Base-by-base conservation (phyloP, 495 filamentous ascomycete species). In the Penicillium cosmopolitanum region DNA sequence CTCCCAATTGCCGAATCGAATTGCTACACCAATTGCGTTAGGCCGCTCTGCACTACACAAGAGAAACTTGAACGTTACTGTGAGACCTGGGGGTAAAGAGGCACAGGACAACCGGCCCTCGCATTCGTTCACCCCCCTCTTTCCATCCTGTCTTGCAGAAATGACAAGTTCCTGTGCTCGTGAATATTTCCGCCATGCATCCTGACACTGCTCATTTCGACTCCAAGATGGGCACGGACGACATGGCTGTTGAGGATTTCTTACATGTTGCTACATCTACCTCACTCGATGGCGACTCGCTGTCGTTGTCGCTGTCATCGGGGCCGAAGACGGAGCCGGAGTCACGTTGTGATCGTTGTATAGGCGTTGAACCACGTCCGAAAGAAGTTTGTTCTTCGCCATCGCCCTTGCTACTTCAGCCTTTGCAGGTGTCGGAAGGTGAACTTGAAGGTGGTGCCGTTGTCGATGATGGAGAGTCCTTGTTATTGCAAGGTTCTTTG, bases 31-130 rank as follows among this genome's bases (percentile, higher is more conserved):
- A 36, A 53, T 59, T 43, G 51, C 23, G 10, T 54, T 47, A 18
- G 18, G 58, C 50, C 53, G 21, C 25, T 36, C 50, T 38, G 35
- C 53, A 38, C 33, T 55, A 56, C 53, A 65, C 56, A 59, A 46
- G 34, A 38, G 46, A 23, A 52, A 58, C 55, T 31, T 8, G 28
- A 31, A 31, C 6, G 16, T 56, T 54, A 52, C 40, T 33, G 52
- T 53, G 38, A 52, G 21, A 61, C 54, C 28, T 8, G 28, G 28
- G 28, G 28, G 28, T 31, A 31, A 31, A 31, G 28, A 31, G 28
- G 28, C 6, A 31, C 28, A 31, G 28, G 28, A 31, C 28, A 31
- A 31, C 28, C 0, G 1, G 5, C 28, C 28, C 28, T 31, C 28
- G 28, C 36, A 38, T 38, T 38, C 36, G 36, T n/a, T 13, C 11